These are phyloP conservation scores for Endothia cerciana DNA, from an alignment of 2,329 filamentous ascomycete species.

Conservation along the genomic window DNA sequence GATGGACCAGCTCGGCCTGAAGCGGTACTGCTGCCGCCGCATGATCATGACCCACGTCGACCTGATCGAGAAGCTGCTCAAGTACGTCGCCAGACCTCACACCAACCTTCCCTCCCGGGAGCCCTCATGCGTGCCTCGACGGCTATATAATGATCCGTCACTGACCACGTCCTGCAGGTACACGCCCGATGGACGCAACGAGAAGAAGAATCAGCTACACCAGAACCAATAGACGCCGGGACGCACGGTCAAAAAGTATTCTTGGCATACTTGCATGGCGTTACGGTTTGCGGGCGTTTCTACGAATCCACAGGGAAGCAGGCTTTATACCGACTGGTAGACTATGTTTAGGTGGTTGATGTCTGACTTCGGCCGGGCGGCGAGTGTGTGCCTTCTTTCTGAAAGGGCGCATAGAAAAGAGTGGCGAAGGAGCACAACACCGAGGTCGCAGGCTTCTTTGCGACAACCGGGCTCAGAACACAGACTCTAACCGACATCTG, in stretches of 20 bases:
- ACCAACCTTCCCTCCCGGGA: too few species aligned
- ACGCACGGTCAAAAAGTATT: conserved; percentile 4
- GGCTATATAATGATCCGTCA: background rate
- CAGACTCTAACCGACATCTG: conserved; percentile 4
- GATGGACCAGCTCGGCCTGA: conserved; percentile 92
- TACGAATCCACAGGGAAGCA: conserved; percentile 2
- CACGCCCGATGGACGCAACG: conserved; percentile 65
- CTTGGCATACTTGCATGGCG: conserved; percentile 23
- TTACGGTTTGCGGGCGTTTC: conserved; percentile 20
- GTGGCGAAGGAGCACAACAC: background rate
- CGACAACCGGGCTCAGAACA: background rate
- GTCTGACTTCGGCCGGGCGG: background rate
- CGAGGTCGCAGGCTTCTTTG: background rate
- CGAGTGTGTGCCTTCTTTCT: background rate
- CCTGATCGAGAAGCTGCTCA: conserved; percentile 95
- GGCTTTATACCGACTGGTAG: background rate
- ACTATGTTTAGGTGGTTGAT: background rate
- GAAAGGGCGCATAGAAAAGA: background rate
- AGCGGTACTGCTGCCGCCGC: conserved; percentile 96
- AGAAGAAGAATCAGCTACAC: conserved; percentile 58
- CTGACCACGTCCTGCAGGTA: conserved; percentile 47
- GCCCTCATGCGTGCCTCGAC: too few species aligned
- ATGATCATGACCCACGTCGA: conserved; percentile 99
- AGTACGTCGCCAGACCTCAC: conserved; percentile 58
- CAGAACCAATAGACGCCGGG: conserved; percentile 22